These are phyloP conservation scores for Blastobotrys buckinghamii DNA, from an alignment of 1,139 yeast genomes.

Conservation along the genomic window DNA sequence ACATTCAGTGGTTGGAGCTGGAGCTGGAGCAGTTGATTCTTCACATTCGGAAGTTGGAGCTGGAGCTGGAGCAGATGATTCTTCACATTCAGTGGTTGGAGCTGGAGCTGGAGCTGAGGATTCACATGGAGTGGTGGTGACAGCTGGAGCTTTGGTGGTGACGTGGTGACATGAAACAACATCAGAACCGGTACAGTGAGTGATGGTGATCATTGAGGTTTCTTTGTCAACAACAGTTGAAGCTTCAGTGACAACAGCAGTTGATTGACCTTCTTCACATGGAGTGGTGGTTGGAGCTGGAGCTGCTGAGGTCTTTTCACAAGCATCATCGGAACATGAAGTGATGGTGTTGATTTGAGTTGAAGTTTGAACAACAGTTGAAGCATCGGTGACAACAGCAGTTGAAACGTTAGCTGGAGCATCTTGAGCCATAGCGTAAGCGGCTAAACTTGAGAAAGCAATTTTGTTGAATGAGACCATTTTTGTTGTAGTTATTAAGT, in stretches of 20 bases:
- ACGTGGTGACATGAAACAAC: slow-evolving; percentile 24
- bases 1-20: slow-evolving; percentile 3
- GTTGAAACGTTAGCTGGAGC: slow-evolving; percentile 8
- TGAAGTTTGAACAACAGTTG: slow-evolving; percentile 16
- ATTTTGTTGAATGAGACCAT: slow-evolving; percentile 15
- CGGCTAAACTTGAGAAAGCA: slow-evolving; percentile 14
- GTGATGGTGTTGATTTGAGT: slow-evolving; percentile 13
- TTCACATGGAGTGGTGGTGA: slow-evolving; percentile 10
- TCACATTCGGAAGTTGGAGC: background rate
- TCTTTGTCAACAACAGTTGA: slow-evolving; percentile 16
- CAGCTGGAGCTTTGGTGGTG: slow-evolving; percentile 16
- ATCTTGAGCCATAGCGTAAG: slow-evolving; percentile 16
- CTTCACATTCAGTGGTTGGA: slow-evolving; percentile 8
- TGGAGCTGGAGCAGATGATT: slow-evolving; percentile 7
- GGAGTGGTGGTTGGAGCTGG: slow-evolving; percentile 10
- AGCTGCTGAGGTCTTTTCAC: slow-evolving; percentile 12
- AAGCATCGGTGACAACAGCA: slow-evolving; percentile 12
- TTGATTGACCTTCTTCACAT: slow-evolving; percentile 8
- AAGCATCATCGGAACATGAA: slow-evolving; percentile 22
- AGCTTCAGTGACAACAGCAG: slow-evolving; percentile 16
- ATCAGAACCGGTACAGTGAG: slow-evolving; percentile 23
- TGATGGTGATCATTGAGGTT: slow-evolving; percentile 16
- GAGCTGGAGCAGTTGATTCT: slow-evolving; percentile 3
- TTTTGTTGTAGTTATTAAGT: slow-evolving; percentile 8
- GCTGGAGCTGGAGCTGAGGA: slow-evolving; percentile 10